Percentiles rank a stretch among this genome's conserved stretches.
Evolutionary conservation across 441 rosid genomes (phyloP).

Genomic region (Erodium moschatum): DNA sequence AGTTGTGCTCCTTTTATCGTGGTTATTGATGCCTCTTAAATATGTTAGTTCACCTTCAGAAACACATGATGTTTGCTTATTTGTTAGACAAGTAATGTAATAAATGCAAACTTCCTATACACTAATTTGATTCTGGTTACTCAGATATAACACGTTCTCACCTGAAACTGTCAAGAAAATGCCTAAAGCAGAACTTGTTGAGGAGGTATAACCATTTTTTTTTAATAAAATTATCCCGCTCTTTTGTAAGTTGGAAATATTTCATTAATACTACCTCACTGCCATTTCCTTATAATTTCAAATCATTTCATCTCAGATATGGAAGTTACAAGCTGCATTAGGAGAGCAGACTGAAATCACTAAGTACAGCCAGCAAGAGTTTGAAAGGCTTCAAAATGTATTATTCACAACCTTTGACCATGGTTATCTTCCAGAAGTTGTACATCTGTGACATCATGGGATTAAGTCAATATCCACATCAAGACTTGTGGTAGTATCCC

Average conservation of each 20-base stretch:
- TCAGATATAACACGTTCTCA: conserved; percentile 54
- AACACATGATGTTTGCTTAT: background rate
- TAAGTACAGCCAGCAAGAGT: conserved; percentile 6
- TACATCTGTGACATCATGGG: background rate
- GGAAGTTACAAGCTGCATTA: conserved; percentile 51
- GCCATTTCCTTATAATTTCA: conserved; percentile 4
- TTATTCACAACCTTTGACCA: background rate
- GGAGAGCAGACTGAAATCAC: conserved; percentile 52
- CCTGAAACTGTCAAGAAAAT: conserved; percentile 53
- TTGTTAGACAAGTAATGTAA: background rate
- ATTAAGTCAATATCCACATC: background rate
- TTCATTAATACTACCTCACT: background rate
- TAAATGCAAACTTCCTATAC: background rate
- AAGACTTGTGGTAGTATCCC: background rate
- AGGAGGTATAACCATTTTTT: conserved; percentile 36
- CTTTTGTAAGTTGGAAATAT: background rate
- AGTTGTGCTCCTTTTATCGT: no score
- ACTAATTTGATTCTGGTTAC: conserved; percentile 13
- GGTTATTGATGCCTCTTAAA: background rate
- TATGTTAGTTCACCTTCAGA: background rate
- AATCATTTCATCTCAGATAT: conserved; percentile 29
- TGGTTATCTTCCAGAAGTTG: background rate
- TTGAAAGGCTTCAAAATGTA: conserved; percentile 27
- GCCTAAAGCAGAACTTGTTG: conserved; percentile 52
- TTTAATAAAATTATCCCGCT: background rate